phyloP scores from a whole-genome alignment of 2,329 filamentous ascomycete species.

The Fusarium temperatum region DNA sequence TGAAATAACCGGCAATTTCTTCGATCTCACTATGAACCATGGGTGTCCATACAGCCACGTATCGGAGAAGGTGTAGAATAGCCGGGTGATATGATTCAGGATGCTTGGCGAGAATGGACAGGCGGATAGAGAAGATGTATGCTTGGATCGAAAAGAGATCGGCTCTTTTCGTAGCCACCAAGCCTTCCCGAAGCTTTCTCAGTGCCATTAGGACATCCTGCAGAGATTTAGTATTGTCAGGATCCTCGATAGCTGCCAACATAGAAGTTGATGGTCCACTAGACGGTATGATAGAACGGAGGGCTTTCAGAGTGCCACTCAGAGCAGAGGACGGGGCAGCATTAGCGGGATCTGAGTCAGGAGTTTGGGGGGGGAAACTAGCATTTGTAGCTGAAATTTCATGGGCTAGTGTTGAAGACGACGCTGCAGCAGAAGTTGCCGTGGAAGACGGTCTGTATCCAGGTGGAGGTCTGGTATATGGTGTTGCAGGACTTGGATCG shows the following conservation, averaged over 20 bases:
- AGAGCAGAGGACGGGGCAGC: conserved; percentile 2
- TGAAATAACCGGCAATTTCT: conserved; percentile 82
- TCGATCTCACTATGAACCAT: conserved; percentile 77
- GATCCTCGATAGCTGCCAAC: conserved; percentile 30
- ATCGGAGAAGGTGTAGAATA: conserved; percentile 78
- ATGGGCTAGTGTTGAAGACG: not conserved
- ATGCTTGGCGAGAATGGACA: conserved; percentile 81
- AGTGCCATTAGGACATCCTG: conserved; percentile 82
- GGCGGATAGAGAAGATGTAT: conserved; percentile 90
- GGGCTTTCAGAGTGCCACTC: conserved; percentile 7
- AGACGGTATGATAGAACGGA: conserved; percentile 18
- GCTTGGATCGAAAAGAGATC: conserved; percentile 87
- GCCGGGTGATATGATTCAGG: conserved; percentile 92
- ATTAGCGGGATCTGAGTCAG: not conserved
- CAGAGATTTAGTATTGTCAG: conserved; percentile 68
- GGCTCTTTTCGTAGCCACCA: conserved; percentile 78
- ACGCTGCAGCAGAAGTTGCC: not conserved
- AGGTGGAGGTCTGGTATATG: conserved; percentile 11
- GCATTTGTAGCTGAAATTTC: not conserved
- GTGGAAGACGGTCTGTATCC: conserved; percentile 2
- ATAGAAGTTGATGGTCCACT: conserved; percentile 21
- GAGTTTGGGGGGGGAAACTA: not conserved
- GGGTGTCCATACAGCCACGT: conserved; percentile 73
- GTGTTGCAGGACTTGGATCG: conserved; percentile 17
- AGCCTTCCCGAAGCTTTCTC: conserved; percentile 89